phyloP scores from a whole-genome alignment of 768 basidiomycete species.

The Psilocybe tampanensis region DNA sequence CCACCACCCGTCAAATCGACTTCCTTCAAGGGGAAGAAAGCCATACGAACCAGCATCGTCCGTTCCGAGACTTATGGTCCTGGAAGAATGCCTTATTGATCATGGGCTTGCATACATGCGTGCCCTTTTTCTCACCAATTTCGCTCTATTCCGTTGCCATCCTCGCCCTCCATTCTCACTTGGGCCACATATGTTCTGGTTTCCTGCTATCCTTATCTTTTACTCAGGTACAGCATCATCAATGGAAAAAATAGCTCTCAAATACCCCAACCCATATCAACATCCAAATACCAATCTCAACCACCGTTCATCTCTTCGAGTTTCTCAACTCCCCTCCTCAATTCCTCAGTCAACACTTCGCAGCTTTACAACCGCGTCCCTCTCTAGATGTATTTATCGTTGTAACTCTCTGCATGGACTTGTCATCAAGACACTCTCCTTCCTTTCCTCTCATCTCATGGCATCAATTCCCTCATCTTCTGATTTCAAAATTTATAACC shows the following conservation, averaged over 20 bases:
- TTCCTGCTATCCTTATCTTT: not conserved
- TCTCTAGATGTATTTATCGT: not conserved
- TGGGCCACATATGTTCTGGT: conserved; percentile 2
- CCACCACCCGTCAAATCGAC: conserved; percentile 70
- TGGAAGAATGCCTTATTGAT: conserved; percentile 51
- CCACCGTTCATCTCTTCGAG: not conserved
- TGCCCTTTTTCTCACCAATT: not conserved
- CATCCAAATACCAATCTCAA: not conserved
- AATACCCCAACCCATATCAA: not conserved
- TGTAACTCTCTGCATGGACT: conserved; percentile 9
- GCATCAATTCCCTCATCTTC: conserved; percentile 15
- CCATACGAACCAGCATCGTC: conserved; percentile 46
- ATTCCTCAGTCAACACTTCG: not conserved
- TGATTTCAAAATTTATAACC: conserved; percentile 11
- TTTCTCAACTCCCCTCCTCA: not conserved
- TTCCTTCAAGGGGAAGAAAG: conserved; percentile 60
- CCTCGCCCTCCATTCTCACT: not conserved
- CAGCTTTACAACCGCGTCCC: not conserved
- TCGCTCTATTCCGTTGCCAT: too few species aligned
- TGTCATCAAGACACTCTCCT: conserved; percentile 10
- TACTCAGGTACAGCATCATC: conserved; percentile 4
- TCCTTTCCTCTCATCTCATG: conserved; percentile 11
- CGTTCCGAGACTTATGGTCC: conserved; percentile 76
- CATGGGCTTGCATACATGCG: not conserved
- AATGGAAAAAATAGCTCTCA: conserved; percentile 1